Evolutionary conservation across 768 basidiomycete species (phyloP), one percentile per base, ranked within the genome.

Genomic region (Kwoniella botswanensis): DNA sequence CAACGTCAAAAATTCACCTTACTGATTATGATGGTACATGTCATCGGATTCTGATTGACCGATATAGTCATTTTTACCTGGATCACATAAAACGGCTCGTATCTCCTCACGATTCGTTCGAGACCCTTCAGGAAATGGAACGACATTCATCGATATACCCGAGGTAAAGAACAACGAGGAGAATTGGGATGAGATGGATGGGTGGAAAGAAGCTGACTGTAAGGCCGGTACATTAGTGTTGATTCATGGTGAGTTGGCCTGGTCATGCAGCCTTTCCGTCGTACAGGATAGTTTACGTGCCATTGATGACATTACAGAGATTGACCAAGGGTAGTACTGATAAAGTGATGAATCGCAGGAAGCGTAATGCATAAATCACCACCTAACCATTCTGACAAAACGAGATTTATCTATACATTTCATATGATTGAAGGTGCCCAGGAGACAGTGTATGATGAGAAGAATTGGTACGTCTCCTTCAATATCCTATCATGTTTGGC

Each of bases 371-470:
- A 99, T 85, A 94, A 93, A 81, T 93, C 92, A 0, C 92, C 93
- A 80, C 88, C 89, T 65, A 99, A 99, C 82, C 87, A 87, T 1
- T 93, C 92, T 65, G 85, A 88, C 22, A 87, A 90, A 71, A 93
- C 93, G 1, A 88, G 97, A 9, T 84, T 85, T 66, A 95, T 95
- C 35, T 99, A 98, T 81, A 98, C 97, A 0, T 98, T 97, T 83
- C 95, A 85, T 67, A 85, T 84, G 96, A 77, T 90, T 88, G 21
- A 87, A 87, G 52, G 90, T 88, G 24, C 84, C 87, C 7, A 84
- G 79, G 82, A 77, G 2, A 68, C 70, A 5, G 54, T 68, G 52
- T 97, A 95, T 68, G 96, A 98, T 71, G 87, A 89, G 77, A 93
- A 92, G 88, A 98, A 97, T 80, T 97, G 95, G 82, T 79, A 26